Evolutionary conservation across 805 yeast genomes (phyloP).

Genomic region (Ogataea henricii): DNA sequence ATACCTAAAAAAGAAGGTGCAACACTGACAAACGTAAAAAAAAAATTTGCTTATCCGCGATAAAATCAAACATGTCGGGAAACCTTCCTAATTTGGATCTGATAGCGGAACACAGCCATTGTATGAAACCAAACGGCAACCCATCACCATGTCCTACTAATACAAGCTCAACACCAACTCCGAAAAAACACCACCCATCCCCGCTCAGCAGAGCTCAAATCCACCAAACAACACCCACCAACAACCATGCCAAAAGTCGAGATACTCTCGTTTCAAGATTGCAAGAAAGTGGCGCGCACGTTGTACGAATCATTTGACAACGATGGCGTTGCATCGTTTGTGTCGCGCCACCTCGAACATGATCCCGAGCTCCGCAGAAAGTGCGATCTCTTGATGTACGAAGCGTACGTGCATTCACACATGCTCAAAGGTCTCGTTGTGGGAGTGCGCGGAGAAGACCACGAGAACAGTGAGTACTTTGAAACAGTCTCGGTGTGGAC

Average conservation of each 20-base stretch:
- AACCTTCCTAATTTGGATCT: constrained; percentile 1
- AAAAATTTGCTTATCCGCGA: constrained; percentile 4
- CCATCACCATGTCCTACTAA: neutral
- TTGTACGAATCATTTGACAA: constrained; percentile 37
- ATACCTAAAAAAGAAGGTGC: constrained; percentile 7
- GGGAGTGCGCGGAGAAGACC: constrained; percentile 48
- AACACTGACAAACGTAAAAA: neutral
- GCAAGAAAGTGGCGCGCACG: constrained; percentile 38
- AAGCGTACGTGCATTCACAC: constrained; percentile 53
- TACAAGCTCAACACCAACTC: neutral
- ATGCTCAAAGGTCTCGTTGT: constrained; percentile 50
- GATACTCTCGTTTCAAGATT: constrained; percentile 30
- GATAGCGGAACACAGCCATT: neutral
- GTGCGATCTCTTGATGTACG: constrained; percentile 46
- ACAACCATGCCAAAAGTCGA: constrained; percentile 28
- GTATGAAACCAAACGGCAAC: neutral
- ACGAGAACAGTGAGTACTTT: constrained; percentile 36
- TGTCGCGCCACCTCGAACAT: constrained; percentile 35
- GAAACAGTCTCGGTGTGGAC: constrained; percentile 61
- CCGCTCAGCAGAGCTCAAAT: neutral
- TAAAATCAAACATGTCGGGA: neutral
- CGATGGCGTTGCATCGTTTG: constrained; percentile 36
- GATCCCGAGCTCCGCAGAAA: constrained; percentile 33
- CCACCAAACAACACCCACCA: neutral
- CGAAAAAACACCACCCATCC: neutral